These are phyloP conservation scores for Plantago elongata DNA, from an alignment of 257 asterid species.

Conservation along the genomic window DNA sequence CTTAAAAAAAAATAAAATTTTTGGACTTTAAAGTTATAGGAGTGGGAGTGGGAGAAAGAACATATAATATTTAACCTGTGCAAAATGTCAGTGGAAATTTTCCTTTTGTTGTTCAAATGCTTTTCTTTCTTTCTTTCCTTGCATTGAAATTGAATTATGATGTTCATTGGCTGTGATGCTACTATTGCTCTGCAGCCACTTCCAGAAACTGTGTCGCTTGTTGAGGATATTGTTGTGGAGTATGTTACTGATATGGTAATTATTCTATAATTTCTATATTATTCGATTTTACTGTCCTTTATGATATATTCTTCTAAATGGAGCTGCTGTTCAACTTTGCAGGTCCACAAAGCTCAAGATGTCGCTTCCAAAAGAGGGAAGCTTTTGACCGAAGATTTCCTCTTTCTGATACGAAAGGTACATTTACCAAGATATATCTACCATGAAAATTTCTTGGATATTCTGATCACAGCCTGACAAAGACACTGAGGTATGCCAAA, in stretches of 20 bases:
- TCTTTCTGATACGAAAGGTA: conserved; percentile 81
- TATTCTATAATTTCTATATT: conserved; percentile 5
- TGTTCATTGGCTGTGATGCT: conserved; percentile 12
- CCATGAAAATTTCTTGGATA: not conserved
- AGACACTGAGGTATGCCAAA: too few species aligned
- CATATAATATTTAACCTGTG: too few species aligned
- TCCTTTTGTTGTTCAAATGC: too few species aligned
- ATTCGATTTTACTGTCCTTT: not conserved
- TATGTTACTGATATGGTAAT: conserved; percentile 84
- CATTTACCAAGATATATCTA: not conserved
- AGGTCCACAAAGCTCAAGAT: conserved; percentile 93
- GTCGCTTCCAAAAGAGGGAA: conserved; percentile 72
- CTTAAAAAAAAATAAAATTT: too few species aligned
- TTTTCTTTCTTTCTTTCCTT: too few species aligned
- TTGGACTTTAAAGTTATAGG: too few species aligned
- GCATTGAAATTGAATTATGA: not conserved
- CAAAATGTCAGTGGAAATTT: too few species aligned
- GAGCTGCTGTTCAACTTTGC: not conserved
- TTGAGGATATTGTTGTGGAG: conserved; percentile 91
- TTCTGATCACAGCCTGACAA: not conserved
- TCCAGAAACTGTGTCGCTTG: conserved; percentile 85
- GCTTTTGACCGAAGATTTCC: conserved; percentile 83
- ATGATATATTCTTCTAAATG: not conserved
- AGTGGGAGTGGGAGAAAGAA: too few species aligned
- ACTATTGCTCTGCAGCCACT: conserved; percentile 55